Base-by-base conservation (phyloP, 805 yeast species). In the Saccharomycopsis malanga region DNA sequence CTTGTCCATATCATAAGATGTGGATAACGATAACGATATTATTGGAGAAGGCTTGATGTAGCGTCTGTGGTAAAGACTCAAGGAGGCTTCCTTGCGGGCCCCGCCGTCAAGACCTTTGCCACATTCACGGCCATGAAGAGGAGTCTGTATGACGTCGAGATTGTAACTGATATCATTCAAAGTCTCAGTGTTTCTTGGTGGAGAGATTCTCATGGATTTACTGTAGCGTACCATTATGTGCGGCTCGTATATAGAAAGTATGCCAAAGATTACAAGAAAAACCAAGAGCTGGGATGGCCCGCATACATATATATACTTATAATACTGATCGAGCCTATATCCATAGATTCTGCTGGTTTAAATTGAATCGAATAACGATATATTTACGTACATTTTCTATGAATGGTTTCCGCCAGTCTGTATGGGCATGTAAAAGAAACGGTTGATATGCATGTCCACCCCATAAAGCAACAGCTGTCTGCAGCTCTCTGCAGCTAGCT, bases 81-180 rank as follows among this genome's bases (percentile, higher is more conserved):
- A 15, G 37, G 25, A 14, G 37, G 22, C 45, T 24, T 7, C 30
- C 7, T 27, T 27, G n/a, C n/a, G n/a, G n/a, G n/a, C n/a, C 10
- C 30, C 12, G 30, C 30, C 30, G 10, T 27, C 12, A 9, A 27
- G 30, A 7, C 30, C 30, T n/a, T 45, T 45, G 34, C 48, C 48
- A 17, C 48, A 42, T 34, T 45, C 48, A 4, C 48, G 17, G 24
- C 48, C 48, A 23, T 45, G 48, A 6, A 45, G 20, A 9, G 48
- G 48, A 4, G 30, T 27, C 29, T 45, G 48, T 14, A 45, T 30
- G 14, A 45, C 17, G 17, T 39, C 24, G 15, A 45, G 18, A 12
- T 32, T 14, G 27, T 45, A 25, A 10, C 10, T 14, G 17, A 32
- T 32, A 5, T 42, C 15, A 14, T 21, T 18, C 14, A 45, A 9